Conservation (phyloP, 495 filamentous ascomycete species). For the Aspergillus ellipticus region DNA sequence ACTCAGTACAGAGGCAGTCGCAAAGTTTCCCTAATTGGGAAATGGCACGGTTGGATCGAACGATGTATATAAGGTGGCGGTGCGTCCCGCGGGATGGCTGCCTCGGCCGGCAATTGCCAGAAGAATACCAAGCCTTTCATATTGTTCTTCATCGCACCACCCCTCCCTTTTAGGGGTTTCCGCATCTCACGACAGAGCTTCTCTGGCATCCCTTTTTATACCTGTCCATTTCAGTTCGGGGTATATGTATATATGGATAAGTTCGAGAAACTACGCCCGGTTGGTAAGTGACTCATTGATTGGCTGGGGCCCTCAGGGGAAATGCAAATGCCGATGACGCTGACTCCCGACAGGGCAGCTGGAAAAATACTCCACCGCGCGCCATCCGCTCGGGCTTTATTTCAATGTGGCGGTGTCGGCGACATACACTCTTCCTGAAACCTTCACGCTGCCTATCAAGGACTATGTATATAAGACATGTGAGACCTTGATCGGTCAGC, state of each 20-base stretch:
- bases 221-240: not conserved
- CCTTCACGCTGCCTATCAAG: constrained; percentile 27
- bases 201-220: not conserved
- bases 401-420: constrained; percentile 39
- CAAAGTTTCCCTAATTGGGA: not conserved
- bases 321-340: constrained; percentile 6
- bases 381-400: constrained; percentile 44
- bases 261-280: constrained; percentile 26
- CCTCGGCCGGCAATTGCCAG: too few relatives aligned
- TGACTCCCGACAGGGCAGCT: constrained; percentile 27
- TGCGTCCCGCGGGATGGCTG: too few relatives aligned
- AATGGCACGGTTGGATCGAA: too few relatives aligned
- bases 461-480: constrained; percentile 36
- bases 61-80: not conserved
- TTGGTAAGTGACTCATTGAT: too few relatives aligned
- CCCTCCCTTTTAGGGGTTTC: not conserved
- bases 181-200: not conserved
- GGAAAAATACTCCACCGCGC: constrained; percentile 41
- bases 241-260: constrained; percentile 16
- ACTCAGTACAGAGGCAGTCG: not conserved
- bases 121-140: not conserved
- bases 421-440: constrained; percentile 31
- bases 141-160: not conserved
- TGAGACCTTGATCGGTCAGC: constrained; percentile 32
- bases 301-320: not conserved